Evolutionary conservation across 1,139 yeast genomes (phyloP).

Genomic region (Debaryomycetaceae sp.): DNA sequence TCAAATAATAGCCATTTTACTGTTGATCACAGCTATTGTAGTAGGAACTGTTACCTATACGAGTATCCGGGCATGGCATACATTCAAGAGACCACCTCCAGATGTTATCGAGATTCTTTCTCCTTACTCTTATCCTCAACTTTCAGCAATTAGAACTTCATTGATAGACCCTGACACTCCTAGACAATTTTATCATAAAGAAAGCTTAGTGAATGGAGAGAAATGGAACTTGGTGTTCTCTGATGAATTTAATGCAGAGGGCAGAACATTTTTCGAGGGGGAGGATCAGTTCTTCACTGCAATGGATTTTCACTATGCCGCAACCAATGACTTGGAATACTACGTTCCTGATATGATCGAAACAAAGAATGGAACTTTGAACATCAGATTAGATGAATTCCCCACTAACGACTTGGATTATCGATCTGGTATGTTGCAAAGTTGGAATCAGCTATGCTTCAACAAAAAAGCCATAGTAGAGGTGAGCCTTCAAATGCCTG

Average conservation of each 20-base stretch:
- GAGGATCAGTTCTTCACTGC: slow-evolving; percentile 86
- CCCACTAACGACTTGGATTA: slow-evolving; percentile 68
- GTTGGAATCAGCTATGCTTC: slow-evolving; percentile 58
- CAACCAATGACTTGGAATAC: slow-evolving; percentile 84
- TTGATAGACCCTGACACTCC: slow-evolving; percentile 85
- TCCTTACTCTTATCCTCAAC: slow-evolving; percentile 53
- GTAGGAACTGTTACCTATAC: slow-evolving; percentile 15
- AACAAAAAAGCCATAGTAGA: slow-evolving; percentile 62
- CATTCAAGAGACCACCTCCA: slow-evolving; percentile 11
- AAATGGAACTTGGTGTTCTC: slow-evolving; percentile 70
- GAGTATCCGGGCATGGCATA: slow-evolving; percentile 7
- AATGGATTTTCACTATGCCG: slow-evolving; percentile 71
- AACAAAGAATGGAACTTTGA: slow-evolving; percentile 64
- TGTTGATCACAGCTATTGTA: slow-evolving; percentile 10
- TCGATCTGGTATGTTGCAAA: slow-evolving; percentile 80
- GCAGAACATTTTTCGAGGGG: slow-evolving; percentile 77
- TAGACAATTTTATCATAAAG: slow-evolving; percentile 39
- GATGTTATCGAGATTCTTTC: slow-evolving; percentile 46
- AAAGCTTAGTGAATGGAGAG: slow-evolving; percentile 49
- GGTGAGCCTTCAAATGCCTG: slow-evolving; percentile 68
- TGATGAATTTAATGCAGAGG: slow-evolving; percentile 81
- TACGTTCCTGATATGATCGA: slow-evolving; percentile 78
- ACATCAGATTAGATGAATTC: slow-evolving; percentile 66
- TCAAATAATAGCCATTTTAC: slow-evolving; percentile 9
- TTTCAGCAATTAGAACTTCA: slow-evolving; percentile 57